A percentile compares a stretch with the other conserved stretches of the same genome.
Conservation (phyloP, 768 basidiomycete genomes). For the Termitomyces sp. region DNA sequence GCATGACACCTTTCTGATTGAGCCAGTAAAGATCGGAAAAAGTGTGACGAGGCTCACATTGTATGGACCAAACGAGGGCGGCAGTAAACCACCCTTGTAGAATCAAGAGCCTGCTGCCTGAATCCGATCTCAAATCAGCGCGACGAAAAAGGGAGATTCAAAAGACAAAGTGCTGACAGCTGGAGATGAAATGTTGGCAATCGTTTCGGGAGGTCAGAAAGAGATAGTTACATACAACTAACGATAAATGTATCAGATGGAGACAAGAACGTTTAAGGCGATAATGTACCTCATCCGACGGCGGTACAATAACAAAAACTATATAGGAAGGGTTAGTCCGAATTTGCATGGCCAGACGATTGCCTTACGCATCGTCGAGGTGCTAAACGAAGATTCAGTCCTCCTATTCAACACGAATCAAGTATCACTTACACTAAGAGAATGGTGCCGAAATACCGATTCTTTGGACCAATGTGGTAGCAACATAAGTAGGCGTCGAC, state of each 20-base stretch:
- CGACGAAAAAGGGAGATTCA: neutral
- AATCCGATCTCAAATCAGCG: neutral
- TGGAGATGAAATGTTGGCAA: neutral
- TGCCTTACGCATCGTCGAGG: conserved; percentile 9
- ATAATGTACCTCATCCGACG: conserved; percentile 13
- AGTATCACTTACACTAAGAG: conserved; percentile 20
- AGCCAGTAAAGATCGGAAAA: neutral
- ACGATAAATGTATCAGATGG: neutral
- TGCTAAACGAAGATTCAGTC: conserved; percentile 3
- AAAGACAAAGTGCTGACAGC: conserved; percentile 4
- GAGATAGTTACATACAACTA: conserved; percentile 16
- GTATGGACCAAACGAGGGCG: conserved; percentile 23
- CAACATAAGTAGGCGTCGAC: neutral
- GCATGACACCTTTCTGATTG: conserved; percentile 17
- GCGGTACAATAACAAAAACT: conserved; percentile 13
- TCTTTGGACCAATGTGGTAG: conserved; percentile 9
- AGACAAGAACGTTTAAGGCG: neutral
- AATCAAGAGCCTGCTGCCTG: conserved; percentile 19
- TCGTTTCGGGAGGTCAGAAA: neutral
- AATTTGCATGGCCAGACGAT: neutral
- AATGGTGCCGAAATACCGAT: conserved; percentile 25
- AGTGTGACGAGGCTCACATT: conserved; percentile 17
- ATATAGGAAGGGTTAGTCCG: neutral
- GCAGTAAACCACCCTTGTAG: conserved; percentile 19
- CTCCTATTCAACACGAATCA: neutral